Base-by-base conservation (phyloP, 345 rosid genomes). In the Kernera saxatilis region DNA sequence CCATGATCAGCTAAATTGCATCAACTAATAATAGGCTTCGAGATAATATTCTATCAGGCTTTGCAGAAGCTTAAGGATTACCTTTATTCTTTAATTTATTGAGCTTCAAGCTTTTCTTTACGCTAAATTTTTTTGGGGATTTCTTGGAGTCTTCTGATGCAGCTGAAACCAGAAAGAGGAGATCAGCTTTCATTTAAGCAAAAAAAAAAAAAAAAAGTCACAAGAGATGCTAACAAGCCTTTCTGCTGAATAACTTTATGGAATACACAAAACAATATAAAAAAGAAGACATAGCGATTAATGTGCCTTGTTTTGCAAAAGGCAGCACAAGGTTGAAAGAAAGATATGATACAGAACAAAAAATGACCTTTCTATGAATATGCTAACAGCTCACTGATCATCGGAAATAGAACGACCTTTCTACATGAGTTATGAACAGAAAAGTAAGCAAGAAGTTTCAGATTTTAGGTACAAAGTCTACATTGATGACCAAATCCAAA, bases 41-140 rank as follows among this genome's bases (percentile, higher is more conserved):
- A 23, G 5, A 25, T 13, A 41, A 32, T 3, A 22, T 5, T 27
- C 41, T 30, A 53, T 30, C 3, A 7, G 52, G 54, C 4, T 15
- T 54, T 22, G 69, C 15, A 64, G 35, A 75, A 21, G 21, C 18
- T n/a, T 21, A 60, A 41, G 23, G 19, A 4, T 17, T 60, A 78
- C 89, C 86, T 60, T 71, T 82, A n/a, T 67, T 67, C 71, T 82
- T 86, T 59, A 77, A 8, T 50, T 51, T 79, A 60, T 76, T 83
- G 55, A 88, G 83, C 80, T 80, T 86, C 72, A 84, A 51, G 18
- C 64, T 82, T 80, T 86, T 89, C 84, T 78, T 81, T 73, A 85
- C 55, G 17, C 80, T 69, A 67, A 83, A 81, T 30, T 72, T 83
- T 21, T 43, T 51, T 0, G 82, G 45, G 0, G 79, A 7, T 52